Base-by-base conservation (phyloP, 1,139 yeast species). In the Pichia sp. region DNA sequence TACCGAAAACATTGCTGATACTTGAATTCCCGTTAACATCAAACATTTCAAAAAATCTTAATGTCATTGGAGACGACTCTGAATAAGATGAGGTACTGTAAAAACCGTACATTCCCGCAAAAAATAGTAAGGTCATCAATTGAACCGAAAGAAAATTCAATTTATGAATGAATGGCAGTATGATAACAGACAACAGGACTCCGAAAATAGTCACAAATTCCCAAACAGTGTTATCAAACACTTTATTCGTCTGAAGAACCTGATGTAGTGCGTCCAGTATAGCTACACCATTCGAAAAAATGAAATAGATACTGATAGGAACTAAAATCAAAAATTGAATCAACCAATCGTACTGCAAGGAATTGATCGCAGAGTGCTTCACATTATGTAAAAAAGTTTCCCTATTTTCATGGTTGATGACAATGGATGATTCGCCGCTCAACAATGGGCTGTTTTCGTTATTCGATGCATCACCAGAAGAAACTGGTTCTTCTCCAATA, bases 321-420 rank as follows among this genome's bases (percentile, higher is more conserved):
- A 81, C 85, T 33, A 81, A 62, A 4, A 81, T 52, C 33, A 84
- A 54, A 55, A 77, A 85, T 61, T 87, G 95, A 29, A 85, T 54
- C 7, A 81, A 72, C 95, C 96, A 87, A 56, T 85, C 95, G 59
- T 83, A 86, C 40, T 81, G 71, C 49, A 71, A 70, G 5, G 76
- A 71, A 44, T 73, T 72, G 34, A 61, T 56, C 29, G 69, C 64
- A 3, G 59, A 54, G 3, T 50, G 46, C 38, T 56, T 59, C 33
- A 58, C 38, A 23, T 53, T 56, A 23, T 51, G 53, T 36, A 58
- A 44, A 44, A 55, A 59, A 1, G 54, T 49, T 1, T 55, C 55
- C 38, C 51, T 53, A 2, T 58, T 38, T 43, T 55, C 57, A 40
- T 55, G 58, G 10, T 58, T 56, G 29, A 55, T 47, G 1, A 68